Conservation (phyloP, 345 rosid genomes). For the Jatropha curcas region DNA sequence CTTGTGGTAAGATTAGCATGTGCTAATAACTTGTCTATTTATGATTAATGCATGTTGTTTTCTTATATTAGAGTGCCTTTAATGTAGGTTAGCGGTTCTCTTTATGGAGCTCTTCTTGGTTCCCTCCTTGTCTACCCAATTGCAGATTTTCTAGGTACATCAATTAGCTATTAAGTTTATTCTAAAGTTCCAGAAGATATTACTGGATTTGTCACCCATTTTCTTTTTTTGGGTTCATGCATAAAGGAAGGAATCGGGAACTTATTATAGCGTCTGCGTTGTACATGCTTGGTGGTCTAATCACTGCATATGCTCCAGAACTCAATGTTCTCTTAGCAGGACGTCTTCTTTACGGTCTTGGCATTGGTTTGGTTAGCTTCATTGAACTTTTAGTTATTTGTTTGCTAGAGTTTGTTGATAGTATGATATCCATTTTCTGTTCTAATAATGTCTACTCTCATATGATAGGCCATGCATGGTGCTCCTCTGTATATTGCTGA, state of each 20-base stretch:
- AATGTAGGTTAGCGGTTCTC: conserved; percentile 90
- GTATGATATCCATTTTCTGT: not conserved
- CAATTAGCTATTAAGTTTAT: conserved; percentile 13
- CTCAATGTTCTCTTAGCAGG: conserved; percentile 73
- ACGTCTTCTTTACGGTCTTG: conserved; percentile 84
- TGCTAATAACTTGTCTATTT: conserved; percentile 11
- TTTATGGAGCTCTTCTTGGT: conserved; percentile 94
- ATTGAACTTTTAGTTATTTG: conserved; percentile 6
- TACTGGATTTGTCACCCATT: conserved; percentile 17
- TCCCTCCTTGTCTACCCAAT: conserved; percentile 80
- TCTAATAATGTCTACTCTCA: conserved; percentile 8
- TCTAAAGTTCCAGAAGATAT: not conserved
- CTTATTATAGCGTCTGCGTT: conserved; percentile 69
- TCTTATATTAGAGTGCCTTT: conserved; percentile 11
- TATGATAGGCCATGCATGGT: conserved; percentile 92
- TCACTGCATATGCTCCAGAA: conserved; percentile 66
- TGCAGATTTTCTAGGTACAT: conserved; percentile 86
- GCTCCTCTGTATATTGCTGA: conserved; percentile 98
- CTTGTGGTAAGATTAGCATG: conserved; percentile 69
- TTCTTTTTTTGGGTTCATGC: conserved; percentile 11
- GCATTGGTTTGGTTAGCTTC: conserved; percentile 83
- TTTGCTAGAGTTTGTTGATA: conserved; percentile 7
- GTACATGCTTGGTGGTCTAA: conserved; percentile 57
- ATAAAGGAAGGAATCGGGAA: conserved; percentile 80
- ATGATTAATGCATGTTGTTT: conserved; percentile 4